Base-by-base conservation (phyloP, 2,329 filamentous ascomycete genomes). In the Beauveria brongniartii region DNA sequence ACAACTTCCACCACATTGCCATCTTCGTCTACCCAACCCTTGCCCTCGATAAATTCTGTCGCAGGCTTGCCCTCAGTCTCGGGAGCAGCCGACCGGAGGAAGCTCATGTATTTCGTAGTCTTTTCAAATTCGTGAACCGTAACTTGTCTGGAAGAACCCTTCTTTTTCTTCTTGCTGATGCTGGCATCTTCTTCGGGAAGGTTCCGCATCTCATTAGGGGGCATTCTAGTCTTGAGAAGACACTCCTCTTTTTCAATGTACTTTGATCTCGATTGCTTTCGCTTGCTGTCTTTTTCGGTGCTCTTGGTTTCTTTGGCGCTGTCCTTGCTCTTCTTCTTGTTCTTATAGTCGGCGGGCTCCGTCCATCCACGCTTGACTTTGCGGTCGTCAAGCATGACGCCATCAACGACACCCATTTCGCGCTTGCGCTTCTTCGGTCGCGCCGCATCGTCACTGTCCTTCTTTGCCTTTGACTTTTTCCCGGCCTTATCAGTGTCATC, bases 291-390 rank as follows among this genome's bases (percentile, higher is more conserved):
- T 58, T 80, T 79, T 62, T 81, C 78, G 44, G 77, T 75, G 28
- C 75, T 75, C 67, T 78, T 82, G 62, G 73, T 70, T 64, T 75
- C 77, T 68, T 72, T 75, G 10, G 44, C 44, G 30, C 43, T 55
- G 66, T 73, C 72, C 60, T 77, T 75, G 46, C 73, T 77, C 66
- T 77, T 81, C 69, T 75, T 77, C 66, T 77, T 78, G 67, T 71
- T 76, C 66, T 76, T 74, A 62, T 78, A 74, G 22, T 78, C 77
- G 24, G 79, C 77, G 1, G 87, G 80, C 63, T 92, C 89, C 1
- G 90, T 93, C 92, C 92, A 96, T 5, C 92, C 92, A 63, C 92
- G 82, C 78, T 94, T 95, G 63, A 97, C 86, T 69, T 90, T 90
- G 66, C 92, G 85, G 52, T 85, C 88, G 20, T 85, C 79, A 44